These are phyloP conservation scores for Calonectria henricotiae DNA, from an alignment of 2,329 filamentous ascomycete species.

Conservation along the genomic window DNA sequence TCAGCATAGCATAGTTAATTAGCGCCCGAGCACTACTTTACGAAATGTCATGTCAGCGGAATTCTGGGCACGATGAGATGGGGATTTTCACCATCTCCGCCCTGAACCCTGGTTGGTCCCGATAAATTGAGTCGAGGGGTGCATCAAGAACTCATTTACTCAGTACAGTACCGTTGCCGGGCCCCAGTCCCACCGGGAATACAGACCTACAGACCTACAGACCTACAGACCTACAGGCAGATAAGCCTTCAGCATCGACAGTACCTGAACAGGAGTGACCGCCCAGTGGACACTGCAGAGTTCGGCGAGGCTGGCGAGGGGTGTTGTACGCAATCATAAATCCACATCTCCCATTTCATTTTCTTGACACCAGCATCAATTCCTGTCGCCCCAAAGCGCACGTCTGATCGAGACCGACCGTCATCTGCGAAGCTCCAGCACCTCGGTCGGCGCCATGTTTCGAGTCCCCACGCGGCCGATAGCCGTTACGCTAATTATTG, in stretches of 20 bases:
- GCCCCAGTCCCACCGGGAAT: not conserved
- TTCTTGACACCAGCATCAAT: not conserved
- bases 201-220: too few species aligned
- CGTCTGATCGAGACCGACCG: not conserved
- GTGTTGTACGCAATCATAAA: not conserved
- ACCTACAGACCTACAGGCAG: too few species aligned
- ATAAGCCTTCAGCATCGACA: constrained; percentile 16
- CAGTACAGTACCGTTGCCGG: too few species aligned
- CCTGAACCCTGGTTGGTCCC: not conserved
- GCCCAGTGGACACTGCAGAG: not conserved
- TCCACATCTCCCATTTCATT: not conserved
- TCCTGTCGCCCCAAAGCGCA: not conserved
- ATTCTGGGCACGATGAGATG: not conserved
- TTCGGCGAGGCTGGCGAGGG: constrained; percentile 1
- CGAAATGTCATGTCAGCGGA: not conserved
- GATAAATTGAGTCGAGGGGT: not conserved
- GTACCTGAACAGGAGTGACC: not conserved
- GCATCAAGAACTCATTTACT: not conserved
- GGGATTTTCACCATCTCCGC: not conserved
- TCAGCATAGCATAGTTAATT: not conserved
- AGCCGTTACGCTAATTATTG: constrained; percentile 15
- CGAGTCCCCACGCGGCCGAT: constrained; percentile 5
- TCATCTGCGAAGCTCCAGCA: too few species aligned
- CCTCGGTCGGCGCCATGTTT: not conserved
- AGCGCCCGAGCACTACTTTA: not conserved